Base-by-base conservation (phyloP, 129 eudicot genomes). In the Flaveria bidentis region DNA sequence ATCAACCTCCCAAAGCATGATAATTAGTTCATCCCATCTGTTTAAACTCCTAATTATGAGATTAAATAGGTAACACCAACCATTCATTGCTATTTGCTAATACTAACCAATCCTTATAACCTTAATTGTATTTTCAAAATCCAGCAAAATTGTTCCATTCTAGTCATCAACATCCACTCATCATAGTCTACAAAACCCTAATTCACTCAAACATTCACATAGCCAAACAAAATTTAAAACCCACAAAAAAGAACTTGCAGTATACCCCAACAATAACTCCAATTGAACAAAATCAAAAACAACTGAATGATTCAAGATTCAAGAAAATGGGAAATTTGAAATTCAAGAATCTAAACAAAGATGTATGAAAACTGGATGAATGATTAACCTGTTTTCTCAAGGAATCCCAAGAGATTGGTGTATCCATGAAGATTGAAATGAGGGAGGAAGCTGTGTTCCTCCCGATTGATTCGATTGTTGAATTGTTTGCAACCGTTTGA, bases 371-470 rank as follows among this genome's bases (percentile, higher is more conserved):
- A 36, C 18, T 2, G 22, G n/a, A 65, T 9, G 44, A 42, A 44
- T 4, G 33, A 73, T 7, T 28, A 67, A 90, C 96, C 96, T 90
- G 85, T 23, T 90, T 90, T 25, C 96, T 80, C 85, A 90, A 82
- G 80, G 90, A 90, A 69, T 90, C 92, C 96, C 92, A 90, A 57
- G 96, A 87, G 74, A 61, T 77, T 8, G 87, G 85, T 10, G 92
- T 80, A 82, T 90, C 96, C 92, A 87, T 85, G 52, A 18, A 65
- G 13, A 9, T 39, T 51, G 8, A 14, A 66, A 82, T 52, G 64
- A 41, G 66, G 74, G 81, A 68, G 69, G 81, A 53, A 77, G 41
- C 41, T 36, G 30, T 53, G 78, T 79, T 14, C 73, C 73, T 22
- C 71, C 63, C 56, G 69, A 53, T 50, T 49, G 44, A 42, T 49